These are phyloP conservation scores for Penicillium macrosclerotiorum DNA, from an alignment of 495 filamentous ascomycete genomes.

Conservation along the genomic window DNA sequence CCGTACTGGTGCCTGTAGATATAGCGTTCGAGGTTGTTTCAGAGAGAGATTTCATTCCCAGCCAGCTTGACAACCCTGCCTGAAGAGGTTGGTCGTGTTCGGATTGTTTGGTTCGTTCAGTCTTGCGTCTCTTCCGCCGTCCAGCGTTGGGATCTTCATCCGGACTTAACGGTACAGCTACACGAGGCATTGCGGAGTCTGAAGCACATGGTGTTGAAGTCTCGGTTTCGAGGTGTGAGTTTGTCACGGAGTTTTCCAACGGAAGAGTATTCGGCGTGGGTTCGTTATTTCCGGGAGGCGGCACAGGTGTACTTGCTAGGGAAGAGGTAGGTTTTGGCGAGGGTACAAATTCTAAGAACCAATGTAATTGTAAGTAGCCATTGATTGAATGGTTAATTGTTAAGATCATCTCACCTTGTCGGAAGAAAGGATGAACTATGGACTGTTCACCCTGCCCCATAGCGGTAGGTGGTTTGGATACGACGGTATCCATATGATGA, in stretches of 20 bases:
- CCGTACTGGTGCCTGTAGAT: background rate
- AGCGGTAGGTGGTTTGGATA: conserved; percentile 31
- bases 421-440: conserved; percentile 44
- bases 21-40: background rate
- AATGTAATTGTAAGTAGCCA: no score
- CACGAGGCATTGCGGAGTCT: background rate
- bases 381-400: background rate
- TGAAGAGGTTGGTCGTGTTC: conserved; percentile 6
- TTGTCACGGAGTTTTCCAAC: background rate
- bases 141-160: conserved; percentile 43
- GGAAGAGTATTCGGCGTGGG: background rate
- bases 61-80: conserved; percentile 21
- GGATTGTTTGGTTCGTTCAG: conserved; percentile 30
- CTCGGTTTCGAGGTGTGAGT: background rate
- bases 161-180: background rate
- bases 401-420: conserved; percentile 28
- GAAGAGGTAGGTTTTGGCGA: conserved; percentile 9
- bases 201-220: background rate
- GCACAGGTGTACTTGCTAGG: background rate
- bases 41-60: conserved; percentile 7
- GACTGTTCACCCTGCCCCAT: conserved; percentile 43
- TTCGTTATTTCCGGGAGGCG: background rate
- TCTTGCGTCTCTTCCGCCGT: conserved; percentile 53
- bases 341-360: conserved; percentile 20
- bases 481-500: conserved; percentile 25